Conservation (phyloP, 768 basidiomycete genomes). For the Mycena galopus region DNA sequence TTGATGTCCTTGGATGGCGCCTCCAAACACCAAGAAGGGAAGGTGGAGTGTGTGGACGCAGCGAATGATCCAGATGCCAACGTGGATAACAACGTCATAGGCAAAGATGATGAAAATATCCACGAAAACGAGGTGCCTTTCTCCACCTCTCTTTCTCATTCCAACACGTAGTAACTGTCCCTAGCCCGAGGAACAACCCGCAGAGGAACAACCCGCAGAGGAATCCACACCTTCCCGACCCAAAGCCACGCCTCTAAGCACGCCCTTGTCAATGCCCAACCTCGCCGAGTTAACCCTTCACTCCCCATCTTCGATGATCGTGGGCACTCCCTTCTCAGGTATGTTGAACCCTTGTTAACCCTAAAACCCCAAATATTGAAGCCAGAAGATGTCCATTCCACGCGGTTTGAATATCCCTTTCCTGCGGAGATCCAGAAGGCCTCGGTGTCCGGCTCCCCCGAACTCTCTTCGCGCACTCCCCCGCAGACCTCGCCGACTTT, state of each 20-base stretch:
- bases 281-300: constrained; percentile 32
- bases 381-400: constrained; percentile 22
- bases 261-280: constrained; percentile 29
- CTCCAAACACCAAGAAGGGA: constrained; percentile 14
- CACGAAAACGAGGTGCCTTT: constrained; percentile 19
- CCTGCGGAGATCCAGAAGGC: constrained; percentile 20
- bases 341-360: too few relatives aligned
- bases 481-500: constrained; percentile 29
- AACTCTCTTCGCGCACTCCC: constrained; percentile 1
- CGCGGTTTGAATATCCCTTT: constrained; percentile 38
- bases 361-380: too few relatives aligned
- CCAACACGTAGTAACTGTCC: not conserved
- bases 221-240: not conserved
- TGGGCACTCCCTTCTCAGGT: constrained; percentile 35
- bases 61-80: constrained; percentile 30
- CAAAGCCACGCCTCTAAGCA: not conserved
- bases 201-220: constrained; percentile 1
- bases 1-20: constrained; percentile 26
- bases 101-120: constrained; percentile 21
- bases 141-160: not conserved
- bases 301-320: constrained; percentile 32
- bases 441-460: constrained; percentile 16
- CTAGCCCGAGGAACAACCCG: constrained; percentile 11
- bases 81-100: constrained; percentile 30
- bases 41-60: constrained; percentile 25